Evolutionary conservation across 495 filamentous ascomycete species (phyloP).

Genomic region (Aspergillus baeticus): DNA sequence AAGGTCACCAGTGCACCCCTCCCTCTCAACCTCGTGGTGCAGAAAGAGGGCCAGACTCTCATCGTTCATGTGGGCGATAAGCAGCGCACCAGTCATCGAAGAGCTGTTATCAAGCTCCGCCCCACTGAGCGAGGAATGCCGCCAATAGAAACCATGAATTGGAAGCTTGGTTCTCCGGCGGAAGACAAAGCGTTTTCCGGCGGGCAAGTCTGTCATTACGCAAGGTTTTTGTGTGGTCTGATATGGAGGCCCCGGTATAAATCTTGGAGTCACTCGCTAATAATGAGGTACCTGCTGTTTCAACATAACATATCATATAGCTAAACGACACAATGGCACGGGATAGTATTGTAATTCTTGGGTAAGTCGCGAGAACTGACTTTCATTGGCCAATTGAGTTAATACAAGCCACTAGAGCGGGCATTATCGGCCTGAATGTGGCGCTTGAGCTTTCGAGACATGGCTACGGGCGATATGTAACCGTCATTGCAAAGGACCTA

Average conservation of each 20-base stretch:
- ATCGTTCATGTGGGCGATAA: no score
- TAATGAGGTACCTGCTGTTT: no score
- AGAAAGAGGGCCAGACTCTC: no score
- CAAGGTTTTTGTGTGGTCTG: background rate
- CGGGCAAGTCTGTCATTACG: background rate
- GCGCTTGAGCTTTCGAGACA: constrained; percentile 29
- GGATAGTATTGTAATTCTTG: constrained; percentile 21
- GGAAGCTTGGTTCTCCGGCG: background rate
- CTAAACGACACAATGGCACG: constrained; percentile 15
- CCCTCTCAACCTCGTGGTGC: no score
- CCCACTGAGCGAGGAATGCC: constrained; percentile 11
- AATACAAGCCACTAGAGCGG: constrained; percentile 19
- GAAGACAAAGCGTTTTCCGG: background rate
- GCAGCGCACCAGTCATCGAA: no score
- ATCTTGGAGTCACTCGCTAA: background rate
- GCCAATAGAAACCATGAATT: constrained; percentile 11
- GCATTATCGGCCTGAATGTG: constrained; percentile 36
- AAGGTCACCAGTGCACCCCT: no score
- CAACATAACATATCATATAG: background rate
- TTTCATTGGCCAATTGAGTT: background rate
- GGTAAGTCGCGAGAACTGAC: constrained; percentile 4
- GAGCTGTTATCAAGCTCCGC: no score
- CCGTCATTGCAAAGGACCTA: constrained; percentile 31
- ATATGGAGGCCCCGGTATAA: background rate
- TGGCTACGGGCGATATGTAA: constrained; percentile 24